Evolutionary conservation across 148 eudicot genomes (phyloP), one percentile per base, ranked within the genome.

Genomic region (Mesembryanthemum crystallinum): DNA sequence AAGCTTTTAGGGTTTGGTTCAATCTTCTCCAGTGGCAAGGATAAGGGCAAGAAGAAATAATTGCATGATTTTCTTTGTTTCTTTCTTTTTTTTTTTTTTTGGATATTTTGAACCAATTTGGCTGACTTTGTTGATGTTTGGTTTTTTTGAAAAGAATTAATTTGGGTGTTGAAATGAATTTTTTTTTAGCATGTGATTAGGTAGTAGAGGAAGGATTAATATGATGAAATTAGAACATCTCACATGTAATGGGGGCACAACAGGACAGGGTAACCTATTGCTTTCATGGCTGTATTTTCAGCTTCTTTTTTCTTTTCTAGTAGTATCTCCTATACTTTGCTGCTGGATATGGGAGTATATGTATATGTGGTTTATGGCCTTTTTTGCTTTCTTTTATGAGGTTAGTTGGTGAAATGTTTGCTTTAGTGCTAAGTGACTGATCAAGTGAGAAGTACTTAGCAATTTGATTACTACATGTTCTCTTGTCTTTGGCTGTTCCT

Each of bases 1-100:
- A 89, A 79, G 73, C 60, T 89, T 17, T 92, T 94, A 47, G 93
- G 97, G 35, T 79, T 94, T 10, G 92, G 91, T 3, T 86, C 95
- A 4, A 69, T 94, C 64, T 94, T 94, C 79, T 88, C 89, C 21
- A 64, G 67, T 54, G 82, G 81, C 71, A 88, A 83, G 75, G 88
- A 84, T 27, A 86, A 84, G 78, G 74, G 18, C 81, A 88, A 63
- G 79, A 91, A 84, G 82, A 89, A 80, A 78, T 89, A 67, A 84
- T 73, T 64, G 9, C 23, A 28, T 5, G 17, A 17, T 74, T 7
- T n/a, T 67, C 30, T 6, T 54, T 55, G 21, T 33, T 18, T n/a
- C 0, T 49, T 64, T 39, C 67, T 76, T 27, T 17, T 15, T 28
- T 42, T 12, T 42, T 17, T 35, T 54, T 8, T 24, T 32, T 66